Base-by-base conservation (phyloP, 805 yeast genomes). In the Myxozyma neotropica region DNA sequence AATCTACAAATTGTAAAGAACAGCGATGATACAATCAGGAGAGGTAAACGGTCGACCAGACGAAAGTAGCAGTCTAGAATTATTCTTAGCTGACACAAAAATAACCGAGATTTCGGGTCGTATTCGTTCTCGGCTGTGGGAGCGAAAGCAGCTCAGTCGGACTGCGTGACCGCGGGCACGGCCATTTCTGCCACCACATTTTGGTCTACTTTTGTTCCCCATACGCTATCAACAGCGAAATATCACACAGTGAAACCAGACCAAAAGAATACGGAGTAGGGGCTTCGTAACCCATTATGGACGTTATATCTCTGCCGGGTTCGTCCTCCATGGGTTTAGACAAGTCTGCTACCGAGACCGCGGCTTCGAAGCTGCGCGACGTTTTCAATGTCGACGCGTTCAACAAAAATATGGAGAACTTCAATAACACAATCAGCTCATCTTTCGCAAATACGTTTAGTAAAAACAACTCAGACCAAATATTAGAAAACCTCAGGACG, bases 321-420 rank as follows among this genome's bases (percentile, higher is more conserved):
- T 38, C 58, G n/a, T 33, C 61, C 23, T n/a, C 63, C 7, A 21
- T 51, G 39, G 48, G 33, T 3, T 17, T 55, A 17, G 39, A 50
- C 33, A 55, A 40, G 44, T 15, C 53, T 13, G 38, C 49, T 17
- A 21, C 46, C 36, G 54, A 38, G 38, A 50, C 59, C 8, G 39
- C 56, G 31, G 50, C 51, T 13, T 45, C 64, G 31, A 53, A 47
- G 27, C 54, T 61, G 15, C 61, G 62, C 19, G 64, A 61, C 19
- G 58, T 42, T 26, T 58, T 58, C 27, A 49, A 39, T 13, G 55
- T 57, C 53, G 42, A 43, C 48, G 15, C 54, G 19, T 29, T 40
- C 26, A 44, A 43, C 24, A 23, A 15, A 27, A 43, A 54, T 21
- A 21, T 47, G 19, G 57, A 39, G 31, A 40, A 35, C 21, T 42